Conservation (phyloP, 495 filamentous ascomycete genomes). For the Apodospora peruviana region DNA sequence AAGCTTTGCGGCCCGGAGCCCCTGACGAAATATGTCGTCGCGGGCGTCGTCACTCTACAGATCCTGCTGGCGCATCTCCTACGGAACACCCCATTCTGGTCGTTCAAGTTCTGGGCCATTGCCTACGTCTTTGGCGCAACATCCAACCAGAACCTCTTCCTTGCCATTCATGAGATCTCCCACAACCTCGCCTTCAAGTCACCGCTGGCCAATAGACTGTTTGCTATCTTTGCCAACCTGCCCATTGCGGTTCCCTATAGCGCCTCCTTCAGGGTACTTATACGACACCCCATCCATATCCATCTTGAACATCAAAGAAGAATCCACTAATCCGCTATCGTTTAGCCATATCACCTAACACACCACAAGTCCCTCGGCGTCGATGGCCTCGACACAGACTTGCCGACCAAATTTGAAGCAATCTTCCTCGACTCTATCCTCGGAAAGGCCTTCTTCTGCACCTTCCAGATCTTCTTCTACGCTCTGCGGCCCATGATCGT, state of each 20-base stretch:
- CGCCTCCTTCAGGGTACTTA: conserved; percentile 79
- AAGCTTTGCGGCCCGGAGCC: conserved; percentile 98
- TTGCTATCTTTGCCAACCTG: conserved; percentile 91
- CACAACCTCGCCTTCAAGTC: conserved; percentile 94
- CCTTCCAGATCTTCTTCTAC: conserved; percentile 99
- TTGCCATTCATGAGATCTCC: conserved; percentile 98
- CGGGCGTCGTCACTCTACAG: conserved; percentile 79
- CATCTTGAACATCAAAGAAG: neutral
- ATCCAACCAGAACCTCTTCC: conserved; percentile 96
- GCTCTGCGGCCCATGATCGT: conserved; percentile 96
- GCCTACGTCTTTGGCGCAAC: conserved; percentile 94
- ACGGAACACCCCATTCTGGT: conserved; percentile 72
- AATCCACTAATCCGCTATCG: conserved; percentile 1
- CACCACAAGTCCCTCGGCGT: conserved; percentile 99
- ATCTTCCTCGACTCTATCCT: conserved; percentile 92
- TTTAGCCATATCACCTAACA: conserved; percentile 95
- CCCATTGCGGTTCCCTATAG: conserved; percentile 96
- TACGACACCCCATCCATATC: neutral
- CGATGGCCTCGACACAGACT: conserved; percentile 91
- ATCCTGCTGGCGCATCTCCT: conserved; percentile 73
- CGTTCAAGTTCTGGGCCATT: conserved; percentile 74
- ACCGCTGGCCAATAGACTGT: conserved; percentile 72
- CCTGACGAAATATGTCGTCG: conserved; percentile 87
- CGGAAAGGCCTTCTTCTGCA: conserved; percentile 98
- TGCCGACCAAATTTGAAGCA: conserved; percentile 88